Evolutionary conservation across 768 basidiomycete genomes (phyloP), one percentile per base, ranked within the genome.

Genomic region (Mycena belliarum): DNA sequence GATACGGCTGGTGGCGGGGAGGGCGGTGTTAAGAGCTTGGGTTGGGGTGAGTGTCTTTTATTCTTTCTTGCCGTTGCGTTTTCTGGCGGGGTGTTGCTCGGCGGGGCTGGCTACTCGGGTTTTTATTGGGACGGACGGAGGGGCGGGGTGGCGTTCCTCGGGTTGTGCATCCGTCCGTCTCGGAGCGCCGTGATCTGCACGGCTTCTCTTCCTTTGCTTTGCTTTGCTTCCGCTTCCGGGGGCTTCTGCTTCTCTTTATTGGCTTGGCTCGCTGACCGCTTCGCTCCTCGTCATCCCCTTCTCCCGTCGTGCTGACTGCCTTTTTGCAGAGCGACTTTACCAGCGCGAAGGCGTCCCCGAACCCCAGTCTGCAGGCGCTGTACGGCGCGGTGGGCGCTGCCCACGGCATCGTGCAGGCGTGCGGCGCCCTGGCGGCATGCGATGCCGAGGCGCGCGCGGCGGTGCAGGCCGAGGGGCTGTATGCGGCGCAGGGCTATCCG

Each of bases 371-470:
- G 21, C 82, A 84, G 57, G 85, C 85, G 1, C 76, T 79, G 15
- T 76, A 81, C 35, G 82, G 84, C 32, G 80, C 80, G 28, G 75
- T 88, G 38, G 82, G 80, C 51, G 88, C 91, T 2, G 87, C 88
- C 11, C 88, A 89, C 64, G 70, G 72, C 3, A 80, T 91, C 55
- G 75, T 91, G 33, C 78, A 77, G 55, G 82, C 86, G 0, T 73
- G 77, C 38, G 74, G 74, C 53, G 60, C 75, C 42, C 40, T 57
- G 40, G 41, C 67, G 83, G 42, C 77, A 77, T 60, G 63, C 66
- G 20, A 3, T 42, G 7, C 29, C 29, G 7, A 32, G 29, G 29
- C 12, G 29, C 29, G 12, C 12, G 29, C 7, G 29, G 7, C 6
- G 29, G 29, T 12, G 29, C 29, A 32, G 29, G 29, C 29, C n/a